Base-by-base conservation (phyloP, 2,329 filamentous ascomycete species). In the Aspergillus pseudoglaucus region DNA sequence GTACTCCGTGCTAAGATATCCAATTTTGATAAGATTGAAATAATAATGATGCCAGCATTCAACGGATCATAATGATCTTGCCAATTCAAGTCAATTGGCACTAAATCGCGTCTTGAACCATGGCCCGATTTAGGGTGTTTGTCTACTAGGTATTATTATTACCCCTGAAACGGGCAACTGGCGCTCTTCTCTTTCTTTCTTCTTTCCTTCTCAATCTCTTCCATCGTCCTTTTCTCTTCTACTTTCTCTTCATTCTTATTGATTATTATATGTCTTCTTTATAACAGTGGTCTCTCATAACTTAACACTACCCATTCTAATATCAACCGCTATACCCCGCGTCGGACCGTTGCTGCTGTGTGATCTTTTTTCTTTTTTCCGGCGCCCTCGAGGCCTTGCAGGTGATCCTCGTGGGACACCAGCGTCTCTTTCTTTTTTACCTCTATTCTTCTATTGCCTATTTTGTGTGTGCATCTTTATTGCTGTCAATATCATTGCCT, bases 351-450 rank as follows among this genome's bases (percentile, higher is more conserved):
- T 35, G 33, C 33, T 35, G 32, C 51, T 42, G 56, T 53, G 50
- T 35, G 33, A 35, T 35, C 3, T 54, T 44, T 52, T 51, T 27
- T 27, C 52, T 44, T 52, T 51, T 30, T 9, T 27, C 6, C 25
- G 25, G 25, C 25, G 51, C 49, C 53, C 48, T 49, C 48, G 48
- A 30, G 25, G 10, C 25, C 53, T 54, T 50, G 52, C 50, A 54
- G 46, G 14, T 39, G 37, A 39, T 22, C 37, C 37, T 10, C 15
- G 37, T 39, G 33, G 37, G 37, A 20, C 37, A 39, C 37, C 37
- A 10, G 40, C 22, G 40, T 39, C 32, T 42, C 43, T 47, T 49
- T 46, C 44, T 49, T 46, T 45, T 48, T 43, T 46, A 47, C 49
- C 27, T 43, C 32, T 51, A 22, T 38, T 15, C 22, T 22, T 38